phyloP scores from a whole-genome alignment of 208 protist species.

The Crithidia mellificae region DNA sequence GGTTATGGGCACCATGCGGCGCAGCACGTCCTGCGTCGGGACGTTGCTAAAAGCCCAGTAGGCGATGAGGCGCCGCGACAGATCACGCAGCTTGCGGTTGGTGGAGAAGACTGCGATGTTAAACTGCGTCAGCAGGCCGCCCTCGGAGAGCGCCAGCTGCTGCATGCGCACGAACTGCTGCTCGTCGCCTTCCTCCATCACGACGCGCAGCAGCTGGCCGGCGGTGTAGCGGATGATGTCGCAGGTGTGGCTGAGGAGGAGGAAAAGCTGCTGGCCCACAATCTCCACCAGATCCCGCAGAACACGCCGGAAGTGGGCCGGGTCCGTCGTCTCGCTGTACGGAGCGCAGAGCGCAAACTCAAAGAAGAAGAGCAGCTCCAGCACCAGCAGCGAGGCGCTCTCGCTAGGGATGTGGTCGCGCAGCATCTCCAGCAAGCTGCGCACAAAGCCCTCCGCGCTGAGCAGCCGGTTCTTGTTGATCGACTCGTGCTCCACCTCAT shows the following conservation, averaged over 20 bases:
- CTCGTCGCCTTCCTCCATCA: conserved; percentile 91
- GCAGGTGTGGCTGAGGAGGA: conserved; percentile 79
- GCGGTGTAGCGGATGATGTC: conserved; percentile 79
- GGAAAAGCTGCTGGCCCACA: conserved; percentile 74
- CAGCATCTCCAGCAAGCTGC: conserved; percentile 70
- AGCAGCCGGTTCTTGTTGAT: conserved; percentile 91
- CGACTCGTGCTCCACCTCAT: conserved; percentile 86
- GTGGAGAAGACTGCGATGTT: conserved; percentile 78
- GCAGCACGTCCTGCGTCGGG: conserved; percentile 82
- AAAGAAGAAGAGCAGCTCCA: conserved; percentile 87
- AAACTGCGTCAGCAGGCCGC: conserved; percentile 88
- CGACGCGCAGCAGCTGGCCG: conserved; percentile 87
- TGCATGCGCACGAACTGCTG: conserved; percentile 87
- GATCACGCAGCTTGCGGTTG: conserved; percentile 67
- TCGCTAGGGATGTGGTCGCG: conserved; percentile 68
- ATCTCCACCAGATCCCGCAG: conserved; percentile 71
- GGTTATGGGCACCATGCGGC: conserved; percentile 84
- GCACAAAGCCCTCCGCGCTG: conserved; percentile 62
- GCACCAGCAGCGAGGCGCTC: conserved; percentile 81
- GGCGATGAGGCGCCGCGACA: conserved; percentile 79
- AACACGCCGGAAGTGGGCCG: conserved; percentile 58
- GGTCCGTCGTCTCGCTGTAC: conserved; percentile 87
- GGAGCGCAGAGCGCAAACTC: conserved; percentile 90
- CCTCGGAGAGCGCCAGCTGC: conserved; percentile 75
- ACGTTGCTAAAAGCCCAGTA: conserved; percentile 87